A percentile compares a stretch with the other conserved stretches of the same genome.
These are phyloP conservation scores for Cerrena zonata DNA, from an alignment of 1,284 basidiomycete species.

Conservation along the genomic window DNA sequence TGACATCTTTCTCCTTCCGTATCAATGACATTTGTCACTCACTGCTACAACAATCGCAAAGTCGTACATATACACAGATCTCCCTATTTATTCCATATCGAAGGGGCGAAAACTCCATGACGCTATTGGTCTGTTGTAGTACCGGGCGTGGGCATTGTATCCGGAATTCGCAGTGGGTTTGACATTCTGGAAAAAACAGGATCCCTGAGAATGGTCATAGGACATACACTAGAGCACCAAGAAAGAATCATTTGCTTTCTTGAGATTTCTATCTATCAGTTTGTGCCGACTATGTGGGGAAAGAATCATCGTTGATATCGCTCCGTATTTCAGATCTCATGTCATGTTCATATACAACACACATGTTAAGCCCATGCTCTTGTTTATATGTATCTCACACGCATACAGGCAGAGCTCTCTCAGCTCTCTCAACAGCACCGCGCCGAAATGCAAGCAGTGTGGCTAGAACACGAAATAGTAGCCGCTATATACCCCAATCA, in stretches of 20 bases:
- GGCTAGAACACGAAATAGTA: slow-evolving; percentile 75
- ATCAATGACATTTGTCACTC: slow-evolving; percentile 72
- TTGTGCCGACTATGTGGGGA: slow-evolving; percentile 68
- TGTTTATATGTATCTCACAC: slow-evolving; percentile 70
- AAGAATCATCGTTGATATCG: slow-evolving; percentile 87
- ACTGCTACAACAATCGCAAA: slow-evolving; percentile 59
- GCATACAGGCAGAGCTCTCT: slow-evolving; percentile 89
- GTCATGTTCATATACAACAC: slow-evolving; percentile 1
- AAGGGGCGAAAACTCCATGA: slow-evolving; percentile 72
- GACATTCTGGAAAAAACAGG: slow-evolving; percentile 65
- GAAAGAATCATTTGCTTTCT: slow-evolving; percentile 38
- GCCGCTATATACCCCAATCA: slow-evolving; percentile 67
- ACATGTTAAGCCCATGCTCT: not conserved
- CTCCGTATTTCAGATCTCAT: too few species aligned
- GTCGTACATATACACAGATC: slow-evolving; percentile 64
- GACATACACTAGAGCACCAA: slow-evolving; percentile 86
- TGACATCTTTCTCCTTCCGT: slow-evolving; percentile 73
- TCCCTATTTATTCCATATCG: slow-evolving; percentile 59
- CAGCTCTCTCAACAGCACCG: slow-evolving; percentile 69
- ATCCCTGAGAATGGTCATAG: slow-evolving; percentile 84
- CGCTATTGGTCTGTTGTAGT: slow-evolving; percentile 81
- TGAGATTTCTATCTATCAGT: not conserved
- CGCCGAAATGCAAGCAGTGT: slow-evolving; percentile 35
- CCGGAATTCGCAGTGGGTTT: slow-evolving; percentile 68
- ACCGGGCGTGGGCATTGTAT: slow-evolving; percentile 81